Evolutionary conservation across 768 basidiomycete species (phyloP).

Genomic region (Dioszegia aurantiaca): DNA sequence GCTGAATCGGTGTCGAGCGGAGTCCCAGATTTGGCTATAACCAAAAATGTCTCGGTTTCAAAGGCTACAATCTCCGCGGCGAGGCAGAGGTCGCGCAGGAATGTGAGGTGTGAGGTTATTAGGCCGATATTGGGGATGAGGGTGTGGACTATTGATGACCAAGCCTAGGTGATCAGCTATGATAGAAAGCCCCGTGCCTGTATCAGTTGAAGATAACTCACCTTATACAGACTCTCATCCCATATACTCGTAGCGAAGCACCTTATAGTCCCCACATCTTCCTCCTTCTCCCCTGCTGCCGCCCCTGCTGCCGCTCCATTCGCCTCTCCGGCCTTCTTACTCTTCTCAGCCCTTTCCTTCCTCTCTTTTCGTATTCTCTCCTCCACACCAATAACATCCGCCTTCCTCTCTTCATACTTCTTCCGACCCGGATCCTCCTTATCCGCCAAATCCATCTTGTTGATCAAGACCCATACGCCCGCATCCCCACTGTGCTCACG

Average conservation of each 20-base stretch:
- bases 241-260: slow-evolving; percentile 95
- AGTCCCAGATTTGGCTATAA: slow-evolving; percentile 65
- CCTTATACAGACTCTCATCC: slow-evolving; percentile 95
- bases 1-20: slow-evolving; percentile 43
- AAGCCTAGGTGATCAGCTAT: slow-evolving; percentile 64
- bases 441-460: slow-evolving; percentile 93
- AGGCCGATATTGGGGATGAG: slow-evolving; percentile 92
- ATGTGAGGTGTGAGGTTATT: slow-evolving; percentile 78
- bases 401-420: slow-evolving; percentile 68
- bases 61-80: slow-evolving; percentile 94
- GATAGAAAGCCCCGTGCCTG: too few relatives aligned
- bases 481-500: slow-evolving; percentile 59
- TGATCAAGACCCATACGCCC: slow-evolving; percentile 81
- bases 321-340: background rate
- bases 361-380: slow-evolving; percentile 58
- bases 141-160: slow-evolving; percentile 96
- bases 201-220: slow-evolving; percentile 31
- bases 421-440: slow-evolving; percentile 56
- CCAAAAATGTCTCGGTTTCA: slow-evolving; percentile 95
- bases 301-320: too few relatives aligned
- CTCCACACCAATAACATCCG: slow-evolving; percentile 65
- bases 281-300: too few relatives aligned
- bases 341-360: slow-evolving; percentile 16
- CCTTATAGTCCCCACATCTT: slow-evolving; percentile 55
- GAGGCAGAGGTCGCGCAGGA: slow-evolving; percentile 78